Evolutionary conservation across 192 early-diverging fungal species (phyloP), one percentile per base, ranked within the genome.

Genomic region (Lobosporangium transversale): DNA sequence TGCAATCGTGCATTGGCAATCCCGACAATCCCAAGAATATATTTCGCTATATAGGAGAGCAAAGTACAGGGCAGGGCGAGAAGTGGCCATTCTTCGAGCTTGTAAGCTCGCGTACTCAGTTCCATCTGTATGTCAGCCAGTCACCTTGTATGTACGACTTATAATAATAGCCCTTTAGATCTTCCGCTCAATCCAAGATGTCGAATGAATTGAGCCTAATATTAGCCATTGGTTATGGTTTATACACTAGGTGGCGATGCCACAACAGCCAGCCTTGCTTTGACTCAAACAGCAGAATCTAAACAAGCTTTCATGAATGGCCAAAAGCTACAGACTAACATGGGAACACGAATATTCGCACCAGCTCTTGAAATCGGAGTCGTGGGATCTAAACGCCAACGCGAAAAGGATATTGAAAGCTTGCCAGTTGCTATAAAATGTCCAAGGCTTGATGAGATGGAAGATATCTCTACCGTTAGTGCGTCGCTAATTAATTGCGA

Each of bases 181-280:
- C n/a, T n/a, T n/a, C n/a, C n/a, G n/a, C n/a, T n/a, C n/a, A n/a
- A n/a, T n/a, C n/a, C n/a, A n/a, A n/a, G n/a, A n/a, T n/a, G n/a
- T n/a, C n/a, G n/a, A n/a, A n/a, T n/a, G n/a, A n/a, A n/a, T n/a
- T n/a, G n/a, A n/a, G n/a, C n/a, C n/a, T n/a, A n/a, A n/a, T n/a
- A n/a, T n/a, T n/a, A n/a, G n/a, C n/a, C n/a, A n/a, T n/a, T n/a
- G n/a, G n/a, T n/a, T n/a, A n/a, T n/a, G n/a, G n/a, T n/a, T n/a
- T n/a, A n/a, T n/a, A n/a, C n/a, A 10, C 37, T 70, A 90, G 89
- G 89, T 81, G 94, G 94, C 8, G 94, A 95, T 78, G 94, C 94
- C 27, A 92, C 91, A 9, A 94, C 88, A 79, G 74, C 66, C 23
- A 81, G 66, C 76, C 64, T 84, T 24, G 84, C 84, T 15, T 59